Conservation (phyloP, 805 yeast species). For the Schwanniomyces polymorphus region DNA sequence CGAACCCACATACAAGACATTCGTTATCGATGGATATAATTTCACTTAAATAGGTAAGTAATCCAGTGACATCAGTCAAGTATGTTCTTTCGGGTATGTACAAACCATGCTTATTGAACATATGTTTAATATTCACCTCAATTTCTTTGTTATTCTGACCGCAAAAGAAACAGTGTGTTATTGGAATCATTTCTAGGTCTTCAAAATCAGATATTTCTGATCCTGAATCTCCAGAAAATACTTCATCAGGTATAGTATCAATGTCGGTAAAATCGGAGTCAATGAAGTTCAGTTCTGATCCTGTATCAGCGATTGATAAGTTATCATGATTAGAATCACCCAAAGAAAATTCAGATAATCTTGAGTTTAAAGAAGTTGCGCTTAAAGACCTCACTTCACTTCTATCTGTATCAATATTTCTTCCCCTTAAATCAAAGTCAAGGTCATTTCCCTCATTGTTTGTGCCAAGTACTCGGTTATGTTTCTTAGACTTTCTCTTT, state of each 20-base stretch:
- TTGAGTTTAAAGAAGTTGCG: constrained; percentile 58
- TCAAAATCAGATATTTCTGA: constrained; percentile 21
- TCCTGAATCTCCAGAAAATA: constrained; percentile 14
- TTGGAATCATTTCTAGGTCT: constrained; percentile 42
- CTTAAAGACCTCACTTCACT: constrained; percentile 38
- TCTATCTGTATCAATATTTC: constrained; percentile 24
- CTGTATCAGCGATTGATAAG: constrained; percentile 43
- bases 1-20: constrained; percentile 46
- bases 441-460: constrained; percentile 1
- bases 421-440: constrained; percentile 9
- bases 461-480: constrained; percentile 17
- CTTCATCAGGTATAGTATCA: constrained; percentile 31
- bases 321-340: constrained; percentile 37
- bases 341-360: constrained; percentile 55
- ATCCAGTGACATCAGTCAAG: constrained; percentile 36
- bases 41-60: constrained; percentile 37
- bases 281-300: constrained; percentile 50
- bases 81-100: constrained; percentile 45
- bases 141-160: constrained; percentile 52
- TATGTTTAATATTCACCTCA: constrained; percentile 52
- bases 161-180: constrained; percentile 57
- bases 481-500: constrained; percentile 25
- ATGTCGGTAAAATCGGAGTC: constrained; percentile 32
- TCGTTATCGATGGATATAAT: constrained; percentile 39
- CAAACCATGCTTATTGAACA: constrained; percentile 45